Evolutionary conservation across 108 stramenopile genomes (phyloP).

Genomic region (Cyclotella distinguenda): DNA sequence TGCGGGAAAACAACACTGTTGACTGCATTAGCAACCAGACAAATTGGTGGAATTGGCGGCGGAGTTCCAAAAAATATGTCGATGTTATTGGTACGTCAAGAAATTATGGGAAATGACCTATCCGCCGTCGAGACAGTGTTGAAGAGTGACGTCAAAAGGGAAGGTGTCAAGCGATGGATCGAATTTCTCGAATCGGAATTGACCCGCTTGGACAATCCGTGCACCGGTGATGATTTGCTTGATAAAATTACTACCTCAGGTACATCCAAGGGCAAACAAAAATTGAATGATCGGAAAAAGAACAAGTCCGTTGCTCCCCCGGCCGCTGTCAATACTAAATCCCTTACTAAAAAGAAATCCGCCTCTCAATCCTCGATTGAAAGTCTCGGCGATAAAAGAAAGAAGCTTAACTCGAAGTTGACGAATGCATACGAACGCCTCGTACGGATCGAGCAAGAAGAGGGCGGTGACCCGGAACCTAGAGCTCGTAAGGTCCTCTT

Average conservation of each 20-base stretch:
- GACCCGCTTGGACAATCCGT: slow-evolving; percentile 52
- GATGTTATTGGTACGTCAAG: slow-evolving; percentile 72
- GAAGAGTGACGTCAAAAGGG: slow-evolving; percentile 67
- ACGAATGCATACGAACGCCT: slow-evolving; percentile 56
- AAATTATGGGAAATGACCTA: slow-evolving; percentile 69
- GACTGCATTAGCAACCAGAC: slow-evolving; percentile 35
- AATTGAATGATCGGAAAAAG: slow-evolving; percentile 49
- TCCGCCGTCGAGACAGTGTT: slow-evolving; percentile 66
- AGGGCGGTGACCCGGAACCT: slow-evolving; percentile 60
- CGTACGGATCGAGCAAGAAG: slow-evolving; percentile 65
- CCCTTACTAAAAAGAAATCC: slow-evolving; percentile 7
- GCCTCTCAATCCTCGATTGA: slow-evolving; percentile 3
- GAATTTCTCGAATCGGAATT: slow-evolving; percentile 52
- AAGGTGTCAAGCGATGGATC: slow-evolving; percentile 65
- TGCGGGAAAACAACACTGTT: slow-evolving; percentile 81
- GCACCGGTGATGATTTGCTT: slow-evolving; percentile 4
- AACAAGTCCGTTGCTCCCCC: slow-evolving; percentile 16
- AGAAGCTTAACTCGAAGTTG: slow-evolving; percentile 43
- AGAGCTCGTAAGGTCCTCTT: slow-evolving; percentile 65
- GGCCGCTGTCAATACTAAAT: slow-evolving; percentile 15
- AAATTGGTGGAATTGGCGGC: slow-evolving; percentile 19
- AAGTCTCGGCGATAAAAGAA: slow-evolving; percentile 44
- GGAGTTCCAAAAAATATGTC: slow-evolving; percentile 66
- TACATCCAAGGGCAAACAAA: slow-evolving; percentile 43
- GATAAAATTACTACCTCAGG: not conserved